Base-by-base conservation (phyloP, 2,329 filamentous ascomycete genomes). In the Helotiales sp. region DNA sequence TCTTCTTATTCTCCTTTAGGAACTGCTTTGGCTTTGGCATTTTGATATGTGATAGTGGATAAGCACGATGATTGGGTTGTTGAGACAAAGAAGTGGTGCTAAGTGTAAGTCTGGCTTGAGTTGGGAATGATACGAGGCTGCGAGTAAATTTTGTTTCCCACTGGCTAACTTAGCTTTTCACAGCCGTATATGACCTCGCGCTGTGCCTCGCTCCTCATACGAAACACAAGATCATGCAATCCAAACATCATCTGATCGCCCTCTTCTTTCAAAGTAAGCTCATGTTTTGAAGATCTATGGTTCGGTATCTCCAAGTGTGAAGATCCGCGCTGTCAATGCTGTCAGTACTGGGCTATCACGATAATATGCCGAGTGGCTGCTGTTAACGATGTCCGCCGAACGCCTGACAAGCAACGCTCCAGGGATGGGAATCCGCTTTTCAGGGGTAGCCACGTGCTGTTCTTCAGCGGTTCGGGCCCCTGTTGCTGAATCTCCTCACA, bases 1-100 rank as follows among this genome's bases (percentile, higher is more conserved):
- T 69, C 55, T 77, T 78, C 59, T 77, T 79, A 61, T 71, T 73
- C 5, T 71, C 64, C 57, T 75, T 77, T 1, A 70, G 59, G 40
- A 72, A 69, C 27, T 68, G 66, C 63, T 76, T 71, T 27, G 47
- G 53, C 42, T 67, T 69, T 0, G 63, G 61, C 68, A 70, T 70
- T 17, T 22, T 64, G 52, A 50, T 33, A 48, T 38, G n/a, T 31
- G n/a, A 54, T 10, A 2, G 12, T 3, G 8, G 44, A n/a, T 13
- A 25, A 13, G 22, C 3, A 36, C 15, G 13, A 2, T 34, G 2
- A 15, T n/a, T n/a, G n/a, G n/a, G n/a, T n/a, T n/a, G n/a, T n/a
- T n/a, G 22, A 24, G 22, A 44, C 3, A 3, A 34, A 34, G 31
- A 15, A 34, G 19, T n/a, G n/a, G n/a, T n/a, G n/a, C n/a, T n/a